These are phyloP conservation scores for Teunomyces barrocoloradensis DNA, from an alignment of 805 yeast species.

Conservation along the genomic window DNA sequence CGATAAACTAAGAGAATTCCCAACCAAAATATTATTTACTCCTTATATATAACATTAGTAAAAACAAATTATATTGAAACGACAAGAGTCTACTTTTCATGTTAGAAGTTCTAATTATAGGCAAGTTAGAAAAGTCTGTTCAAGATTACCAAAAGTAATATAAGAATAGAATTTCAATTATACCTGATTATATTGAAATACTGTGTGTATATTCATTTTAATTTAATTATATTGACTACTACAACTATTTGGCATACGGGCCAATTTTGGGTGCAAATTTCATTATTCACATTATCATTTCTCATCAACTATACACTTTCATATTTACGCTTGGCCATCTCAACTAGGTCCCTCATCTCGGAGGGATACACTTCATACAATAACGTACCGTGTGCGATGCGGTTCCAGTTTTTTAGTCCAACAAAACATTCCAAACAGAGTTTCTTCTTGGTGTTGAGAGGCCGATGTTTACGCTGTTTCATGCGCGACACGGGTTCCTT, in stretches of 20 bases:
- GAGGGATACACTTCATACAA: conserved; percentile 19
- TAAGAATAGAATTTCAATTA: neutral
- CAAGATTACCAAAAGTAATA: neutral
- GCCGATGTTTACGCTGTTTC: conserved; percentile 5
- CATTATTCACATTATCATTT: neutral
- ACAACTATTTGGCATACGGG: too few relatives aligned
- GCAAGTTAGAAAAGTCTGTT: neutral
- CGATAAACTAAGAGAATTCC: too few relatives aligned
- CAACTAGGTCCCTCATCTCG: conserved; percentile 19
- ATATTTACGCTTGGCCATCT: conserved; percentile 14
- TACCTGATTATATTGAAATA: neutral
- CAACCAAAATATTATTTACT: too few relatives aligned
- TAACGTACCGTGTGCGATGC: conserved; percentile 23
- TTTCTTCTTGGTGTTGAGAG: conserved; percentile 17
- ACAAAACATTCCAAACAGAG: conserved; percentile 26
- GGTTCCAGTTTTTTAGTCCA: neutral
- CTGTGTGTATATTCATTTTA: neutral
- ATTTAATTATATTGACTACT: neutral
- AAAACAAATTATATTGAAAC: too few relatives aligned
- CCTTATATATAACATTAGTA: too few relatives aligned
- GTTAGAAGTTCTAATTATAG: too few relatives aligned
- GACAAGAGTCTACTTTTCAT: too few relatives aligned
- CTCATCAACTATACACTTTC: neutral
- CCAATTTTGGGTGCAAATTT: neutral
- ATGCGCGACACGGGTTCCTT: conserved; percentile 8